Base-by-base conservation (phyloP, 2,329 filamentous ascomycete species). In the Cladorrhinum sp. region DNA sequence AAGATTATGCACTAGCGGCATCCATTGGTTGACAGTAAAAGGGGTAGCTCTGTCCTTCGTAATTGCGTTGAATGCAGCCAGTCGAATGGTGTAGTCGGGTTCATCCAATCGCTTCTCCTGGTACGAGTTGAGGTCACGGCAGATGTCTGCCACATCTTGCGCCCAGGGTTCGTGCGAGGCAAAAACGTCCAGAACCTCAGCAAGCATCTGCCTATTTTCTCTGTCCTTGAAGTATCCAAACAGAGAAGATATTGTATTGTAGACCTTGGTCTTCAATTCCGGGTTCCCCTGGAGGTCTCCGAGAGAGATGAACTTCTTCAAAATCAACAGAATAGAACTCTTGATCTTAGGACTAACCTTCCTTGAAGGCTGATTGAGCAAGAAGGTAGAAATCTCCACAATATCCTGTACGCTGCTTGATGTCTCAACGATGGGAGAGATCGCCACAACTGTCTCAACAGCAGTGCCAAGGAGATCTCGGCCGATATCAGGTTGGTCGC, bases 191-290 rank as follows among this genome's bases (percentile, higher is more conserved):
- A 98, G 76, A 2, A 96, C 88, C 50, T 86, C 81, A 16, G 89
- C 90, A 25, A 98, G 77, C 0, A 91, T 81, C 63, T 87, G 81
- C 58, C 95, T 84, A 70, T 92, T 96, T 49, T 85, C 78, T 49
- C 87, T 83, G 72, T 98, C 93, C 67, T 87, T 91, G 78, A 98
- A 93, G 72, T 93, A 96, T 58, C 91, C 90, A 71, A 96, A 98
- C 32, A 98, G 82, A 0, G 90, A 87, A 3, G 90, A 88, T 9
- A 95, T 76, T 0, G 91, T 91, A 50, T 85, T 79, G 71, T 90
- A 96, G 0, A 96, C 84, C 36, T 83, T 81, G 50, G 81, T 76
- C 53, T 85, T 85, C 16, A 93, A 76, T 23, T 81, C 79, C 5
- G 75, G 69, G 53, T 89, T 81, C 61, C 82, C 79, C 52, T 81